These are phyloP conservation scores for Bruguiera parviflora DNA, from an alignment of 345 rosid species.

Conservation along the genomic window DNA sequence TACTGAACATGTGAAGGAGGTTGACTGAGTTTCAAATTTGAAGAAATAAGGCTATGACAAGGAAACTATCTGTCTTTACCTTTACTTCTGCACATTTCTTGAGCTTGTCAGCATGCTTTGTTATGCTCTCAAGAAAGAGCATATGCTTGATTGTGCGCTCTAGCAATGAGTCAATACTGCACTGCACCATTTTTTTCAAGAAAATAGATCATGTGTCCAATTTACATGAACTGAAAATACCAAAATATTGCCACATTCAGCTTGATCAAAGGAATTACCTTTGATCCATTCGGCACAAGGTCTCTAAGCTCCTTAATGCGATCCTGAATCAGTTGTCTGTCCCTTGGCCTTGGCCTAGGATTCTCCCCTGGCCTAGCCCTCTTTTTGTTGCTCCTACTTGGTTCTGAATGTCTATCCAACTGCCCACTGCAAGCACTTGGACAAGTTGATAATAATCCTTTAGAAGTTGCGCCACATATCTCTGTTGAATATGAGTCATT, in stretches of 20 bases:
- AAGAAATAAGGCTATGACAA: slow-evolving; percentile 1
- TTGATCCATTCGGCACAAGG: slow-evolving; percentile 90
- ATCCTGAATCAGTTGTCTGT: slow-evolving; percentile 95
- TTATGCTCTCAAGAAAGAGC: slow-evolving; percentile 76
- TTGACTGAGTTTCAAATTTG: slow-evolving; percentile 7
- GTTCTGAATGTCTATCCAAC: slow-evolving; percentile 57
- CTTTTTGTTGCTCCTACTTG: slow-evolving; percentile 62
- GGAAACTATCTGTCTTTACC: slow-evolving; percentile 37
- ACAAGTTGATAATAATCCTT: slow-evolving; percentile 66
- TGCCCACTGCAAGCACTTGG: slow-evolving; percentile 63
- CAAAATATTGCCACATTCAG: background rate
- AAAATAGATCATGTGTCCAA: slow-evolving; percentile 20
- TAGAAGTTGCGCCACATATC: slow-evolving; percentile 53
- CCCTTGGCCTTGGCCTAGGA: slow-evolving; percentile 92
- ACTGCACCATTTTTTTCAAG: slow-evolving; percentile 49
- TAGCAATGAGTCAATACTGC: slow-evolving; percentile 95
- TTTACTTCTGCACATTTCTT: slow-evolving; percentile 61
- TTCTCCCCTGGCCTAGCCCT: slow-evolving; percentile 87
- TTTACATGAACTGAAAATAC: slow-evolving; percentile 10
- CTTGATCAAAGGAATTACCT: slow-evolving; percentile 53
- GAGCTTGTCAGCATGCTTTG: slow-evolving; percentile 87
- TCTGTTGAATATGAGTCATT: slow-evolving; percentile 49
- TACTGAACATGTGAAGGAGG: slow-evolving; percentile 2
- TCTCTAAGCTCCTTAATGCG: slow-evolving; percentile 94
- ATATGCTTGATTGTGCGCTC: slow-evolving; percentile 94